Conservation (phyloP, 495 filamentous ascomycete genomes). For the Penicillium crystallinum region DNA sequence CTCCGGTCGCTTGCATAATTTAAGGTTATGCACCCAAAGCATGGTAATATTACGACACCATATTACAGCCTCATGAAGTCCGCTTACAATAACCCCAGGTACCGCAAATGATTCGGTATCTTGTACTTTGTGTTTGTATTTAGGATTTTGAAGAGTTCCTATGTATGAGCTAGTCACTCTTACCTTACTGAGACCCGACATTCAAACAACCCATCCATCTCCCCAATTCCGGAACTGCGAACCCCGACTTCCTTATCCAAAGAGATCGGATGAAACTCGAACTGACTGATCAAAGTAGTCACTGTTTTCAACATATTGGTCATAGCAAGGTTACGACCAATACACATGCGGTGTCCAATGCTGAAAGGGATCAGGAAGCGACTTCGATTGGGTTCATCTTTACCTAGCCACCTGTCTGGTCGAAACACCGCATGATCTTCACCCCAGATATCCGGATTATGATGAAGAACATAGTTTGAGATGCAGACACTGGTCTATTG, state of each 20-base stretch:
- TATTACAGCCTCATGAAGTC: too few relatives aligned
- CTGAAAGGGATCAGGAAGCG: neutral
- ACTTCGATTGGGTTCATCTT: neutral
- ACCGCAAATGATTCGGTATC: too few relatives aligned
- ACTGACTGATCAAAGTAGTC: neutral
- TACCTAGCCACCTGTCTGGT: neutral
- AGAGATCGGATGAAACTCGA: neutral
- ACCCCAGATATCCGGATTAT: neutral
- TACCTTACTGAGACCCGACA: neutral
- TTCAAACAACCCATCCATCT: neutral
- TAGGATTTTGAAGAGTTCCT: too few relatives aligned
- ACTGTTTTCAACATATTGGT: neutral
- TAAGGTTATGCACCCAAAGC: too few relatives aligned
- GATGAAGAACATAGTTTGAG: neutral
- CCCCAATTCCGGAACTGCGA: neutral
- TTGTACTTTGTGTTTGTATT: too few relatives aligned
- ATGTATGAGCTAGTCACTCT: neutral
- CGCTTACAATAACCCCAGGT: too few relatives aligned
- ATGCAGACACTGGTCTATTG: neutral
- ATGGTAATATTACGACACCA: too few relatives aligned
- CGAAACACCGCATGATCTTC: neutral
- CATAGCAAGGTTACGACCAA: neutral
- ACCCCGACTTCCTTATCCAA: neutral
- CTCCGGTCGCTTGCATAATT: conserved; percentile 38
- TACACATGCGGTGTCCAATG: neutral